phyloP scores from a whole-genome alignment of 805 yeast species.

The Sporopachydermia quercuum region DNA sequence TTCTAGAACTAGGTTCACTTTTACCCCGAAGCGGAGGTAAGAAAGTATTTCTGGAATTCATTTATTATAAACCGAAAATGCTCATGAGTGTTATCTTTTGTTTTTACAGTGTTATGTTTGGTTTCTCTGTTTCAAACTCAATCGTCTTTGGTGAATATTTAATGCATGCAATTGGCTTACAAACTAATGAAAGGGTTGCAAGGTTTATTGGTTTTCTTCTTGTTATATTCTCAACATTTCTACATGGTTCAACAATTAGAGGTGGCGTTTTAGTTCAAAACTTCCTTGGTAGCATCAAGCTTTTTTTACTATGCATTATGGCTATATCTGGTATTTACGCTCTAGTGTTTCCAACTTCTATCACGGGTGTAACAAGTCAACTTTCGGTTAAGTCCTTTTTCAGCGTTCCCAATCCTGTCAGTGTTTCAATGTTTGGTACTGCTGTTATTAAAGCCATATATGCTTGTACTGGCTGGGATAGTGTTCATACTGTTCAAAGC shows the following conservation, averaged over 20 bases:
- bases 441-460: constrained; percentile 45
- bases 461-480: constrained; percentile 50
- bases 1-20: constrained; percentile 54
- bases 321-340: constrained; percentile 45
- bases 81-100: constrained; percentile 36
- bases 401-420: constrained; percentile 19
- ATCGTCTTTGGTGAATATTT: constrained; percentile 50
- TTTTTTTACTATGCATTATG: constrained; percentile 38
- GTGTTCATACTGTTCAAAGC: constrained; percentile 44
- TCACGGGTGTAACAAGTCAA: constrained; percentile 30
- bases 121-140: constrained; percentile 38
- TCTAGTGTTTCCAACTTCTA: constrained; percentile 27
- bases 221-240: constrained; percentile 20
- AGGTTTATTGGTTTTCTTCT: constrained; percentile 28
- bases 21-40: constrained; percentile 67
- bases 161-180: constrained; percentile 27
- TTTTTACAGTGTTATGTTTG: constrained; percentile 35
- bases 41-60: constrained; percentile 55
- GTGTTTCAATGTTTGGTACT: constrained; percentile 32
- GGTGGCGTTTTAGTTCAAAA: constrained; percentile 51
- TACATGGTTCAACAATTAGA: constrained; percentile 46
- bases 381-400: constrained; percentile 21
- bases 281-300: constrained; percentile 44
- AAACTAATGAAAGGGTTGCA: constrained; percentile 23
- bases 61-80: constrained; percentile 45